A percentile compares a stretch with the other conserved stretches of the same genome.
Conservation (phyloP, 164 flowering plant species). For the Piper longum region DNA sequence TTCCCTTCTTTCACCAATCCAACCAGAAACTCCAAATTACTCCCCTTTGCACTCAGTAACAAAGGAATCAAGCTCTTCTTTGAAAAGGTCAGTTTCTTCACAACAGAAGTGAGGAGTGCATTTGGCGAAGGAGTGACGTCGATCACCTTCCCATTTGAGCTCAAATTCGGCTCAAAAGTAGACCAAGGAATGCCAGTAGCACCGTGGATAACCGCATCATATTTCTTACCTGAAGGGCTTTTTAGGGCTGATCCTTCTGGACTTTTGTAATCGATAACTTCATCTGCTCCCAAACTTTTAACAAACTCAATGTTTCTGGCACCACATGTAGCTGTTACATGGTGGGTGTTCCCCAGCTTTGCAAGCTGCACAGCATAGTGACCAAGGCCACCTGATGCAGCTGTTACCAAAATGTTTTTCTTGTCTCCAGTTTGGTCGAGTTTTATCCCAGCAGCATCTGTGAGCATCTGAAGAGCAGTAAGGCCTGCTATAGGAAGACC, state of each 20-base stretch:
- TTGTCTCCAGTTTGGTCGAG: constrained; percentile 15
- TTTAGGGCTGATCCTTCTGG: constrained; percentile 35
- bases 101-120: constrained; percentile 23
- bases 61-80: constrained; percentile 40
- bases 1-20: constrained; percentile 10
- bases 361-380: constrained; percentile 34
- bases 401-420: constrained; percentile 24
- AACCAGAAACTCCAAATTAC: constrained; percentile 10
- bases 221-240: constrained; percentile 47
- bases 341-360: constrained; percentile 22
- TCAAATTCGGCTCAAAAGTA: constrained; percentile 25
- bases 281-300: constrained; percentile 35
- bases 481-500: constrained; percentile 24
- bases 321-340: constrained; percentile 35
- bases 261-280: constrained; percentile 35
- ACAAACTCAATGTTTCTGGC: constrained; percentile 34
- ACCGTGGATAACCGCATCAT: constrained; percentile 43
- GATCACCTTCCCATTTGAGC: constrained; percentile 32
- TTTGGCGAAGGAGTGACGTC: constrained; percentile 26
- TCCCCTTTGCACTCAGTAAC: constrained; percentile 13
- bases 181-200: constrained; percentile 22
- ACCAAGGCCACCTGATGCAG: constrained; percentile 38
- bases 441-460: constrained; percentile 16
- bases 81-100: constrained; percentile 35
- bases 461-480: constrained; percentile 26